Evolutionary conservation across 768 basidiomycete genomes (phyloP), one percentile per base, ranked within the genome.

Genomic region (Termitomyces sp.): DNA sequence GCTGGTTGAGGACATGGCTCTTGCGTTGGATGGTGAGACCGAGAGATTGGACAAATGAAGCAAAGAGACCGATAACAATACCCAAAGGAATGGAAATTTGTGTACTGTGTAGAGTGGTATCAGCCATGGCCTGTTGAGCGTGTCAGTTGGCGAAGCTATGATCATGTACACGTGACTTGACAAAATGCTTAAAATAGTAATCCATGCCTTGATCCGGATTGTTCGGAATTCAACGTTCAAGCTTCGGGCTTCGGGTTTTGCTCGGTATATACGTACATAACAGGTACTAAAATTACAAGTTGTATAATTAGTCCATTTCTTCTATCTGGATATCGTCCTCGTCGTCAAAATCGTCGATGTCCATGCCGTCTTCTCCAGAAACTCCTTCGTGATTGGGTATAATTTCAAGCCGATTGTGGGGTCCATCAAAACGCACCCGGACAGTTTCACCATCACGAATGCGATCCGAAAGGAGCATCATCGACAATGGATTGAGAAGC

Each of bases 21-120:
- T 95, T 94, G 59, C 95, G 86, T 69, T 96, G 95, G 54, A 98
- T 86, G 25, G 95, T 95, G 41, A 98, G 80, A 19, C 94, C 94
- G 10, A 95, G 76, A 21, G 89, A 91, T 71, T 96, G 94, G n/a
- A 95, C 77, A 66, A 90, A 91, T 5, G 89, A 91, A 16, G 92
- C 90, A 12, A 92, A 68, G 40, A 97, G 82, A 25, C 93, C 93
- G 56, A 79, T 74, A 59, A 75, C 57, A 50, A 83, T 82, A 38
- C 81, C 82, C 37, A 81, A 71, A 49, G 78, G 75, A 64, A 83
- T 82, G 45, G 78, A 77, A 42, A 78, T 68, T 52, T 70, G 67
- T 49, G 68, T 69, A 54, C 57, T 54, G 59, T 68, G 53, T 60
- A 66, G 19, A 46, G 31, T 53, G 23, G 19, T 31, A 40, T 27